These are phyloP conservation scores for Xerocomus spinulosus DNA, from an alignment of 768 basidiomycete genomes.

Conservation along the genomic window DNA sequence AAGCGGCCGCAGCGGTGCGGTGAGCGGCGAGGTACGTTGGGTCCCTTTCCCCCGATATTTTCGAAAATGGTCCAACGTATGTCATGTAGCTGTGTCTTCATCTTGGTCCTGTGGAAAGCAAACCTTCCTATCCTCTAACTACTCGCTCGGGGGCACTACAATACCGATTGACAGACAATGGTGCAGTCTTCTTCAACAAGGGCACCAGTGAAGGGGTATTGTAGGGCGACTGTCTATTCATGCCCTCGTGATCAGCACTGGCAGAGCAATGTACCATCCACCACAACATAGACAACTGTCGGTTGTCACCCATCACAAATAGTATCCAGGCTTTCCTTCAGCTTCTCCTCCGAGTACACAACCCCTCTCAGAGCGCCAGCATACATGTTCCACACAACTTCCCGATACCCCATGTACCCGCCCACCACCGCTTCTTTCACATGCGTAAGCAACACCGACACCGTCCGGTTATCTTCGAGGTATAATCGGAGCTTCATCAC, in stretches of 20 bases:
- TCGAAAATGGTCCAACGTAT: background rate
- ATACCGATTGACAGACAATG: constrained; percentile 64
- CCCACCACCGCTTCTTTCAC: constrained; percentile 70
- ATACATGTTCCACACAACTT: constrained; percentile 51
- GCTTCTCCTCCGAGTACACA: constrained; percentile 32
- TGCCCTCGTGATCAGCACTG: too few relatives aligned
- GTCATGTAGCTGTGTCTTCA: constrained; percentile 57
- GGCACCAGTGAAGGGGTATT: constrained; percentile 66
- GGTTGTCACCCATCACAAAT: constrained; percentile 30
- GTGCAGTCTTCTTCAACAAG: constrained; percentile 65
- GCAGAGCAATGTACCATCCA: too few relatives aligned
- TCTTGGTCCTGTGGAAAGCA: constrained; percentile 41
- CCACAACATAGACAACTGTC: too few relatives aligned
- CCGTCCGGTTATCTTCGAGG: constrained; percentile 76
- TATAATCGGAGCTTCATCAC: constrained; percentile 66
- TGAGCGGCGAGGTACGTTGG: constrained; percentile 65
- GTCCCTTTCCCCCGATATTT: background rate
- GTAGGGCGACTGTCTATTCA: constrained; percentile 21
- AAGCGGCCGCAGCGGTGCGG: constrained; percentile 71
- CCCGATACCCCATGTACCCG: constrained; percentile 69
- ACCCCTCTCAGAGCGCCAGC: constrained; percentile 32
- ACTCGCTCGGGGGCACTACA: constrained; percentile 57
- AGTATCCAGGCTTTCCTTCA: constrained; percentile 38
- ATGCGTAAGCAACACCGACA: constrained; percentile 72
- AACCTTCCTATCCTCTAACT: constrained; percentile 36